phyloP scores from a whole-genome alignment of 495 filamentous ascomycete genomes.

The Penicillium flavigenum region DNA sequence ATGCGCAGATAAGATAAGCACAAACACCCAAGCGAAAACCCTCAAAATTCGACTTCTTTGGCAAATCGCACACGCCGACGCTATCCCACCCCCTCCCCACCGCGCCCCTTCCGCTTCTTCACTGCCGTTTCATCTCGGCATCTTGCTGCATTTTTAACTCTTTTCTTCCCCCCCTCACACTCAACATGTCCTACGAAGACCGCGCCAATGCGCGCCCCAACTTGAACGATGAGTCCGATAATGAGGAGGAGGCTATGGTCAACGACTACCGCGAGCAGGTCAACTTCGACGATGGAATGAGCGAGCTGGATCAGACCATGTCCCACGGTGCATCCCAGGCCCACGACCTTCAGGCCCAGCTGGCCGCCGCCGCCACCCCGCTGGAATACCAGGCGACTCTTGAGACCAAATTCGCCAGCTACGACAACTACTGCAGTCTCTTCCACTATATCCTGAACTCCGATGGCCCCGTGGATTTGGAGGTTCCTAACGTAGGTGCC shows the following conservation, averaged over 20 bases:
- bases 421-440: constrained; percentile 97
- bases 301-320: constrained; percentile 68
- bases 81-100: constrained; percentile 32
- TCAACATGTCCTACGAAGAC: constrained; percentile 52
- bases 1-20: constrained; percentile 53
- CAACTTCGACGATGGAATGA: constrained; percentile 80
- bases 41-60: constrained; percentile 51
- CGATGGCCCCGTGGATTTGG: constrained; percentile 93
- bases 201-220: constrained; percentile 51
- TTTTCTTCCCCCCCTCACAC: constrained; percentile 19
- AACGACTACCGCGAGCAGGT: constrained; percentile 95
- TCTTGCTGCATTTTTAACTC: constrained; percentile 15
- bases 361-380: constrained; percentile 86
- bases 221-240: constrained; percentile 80
- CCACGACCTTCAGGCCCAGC: constrained; percentile 86
- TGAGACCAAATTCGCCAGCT: constrained; percentile 94
- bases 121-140: constrained; percentile 27
- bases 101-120: constrained; percentile 23
- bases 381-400: constrained; percentile 92
- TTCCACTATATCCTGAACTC: constrained; percentile 99
- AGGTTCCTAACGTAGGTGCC: constrained; percentile 83
- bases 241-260: constrained; percentile 90
- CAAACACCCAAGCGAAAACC: constrained; percentile 52
- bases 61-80: constrained; percentile 50
- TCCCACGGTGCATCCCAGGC: constrained; percentile 49